Evolutionary conservation across 2,329 filamentous ascomycete species (phyloP).

Genomic region (Talaromyces sp.): DNA sequence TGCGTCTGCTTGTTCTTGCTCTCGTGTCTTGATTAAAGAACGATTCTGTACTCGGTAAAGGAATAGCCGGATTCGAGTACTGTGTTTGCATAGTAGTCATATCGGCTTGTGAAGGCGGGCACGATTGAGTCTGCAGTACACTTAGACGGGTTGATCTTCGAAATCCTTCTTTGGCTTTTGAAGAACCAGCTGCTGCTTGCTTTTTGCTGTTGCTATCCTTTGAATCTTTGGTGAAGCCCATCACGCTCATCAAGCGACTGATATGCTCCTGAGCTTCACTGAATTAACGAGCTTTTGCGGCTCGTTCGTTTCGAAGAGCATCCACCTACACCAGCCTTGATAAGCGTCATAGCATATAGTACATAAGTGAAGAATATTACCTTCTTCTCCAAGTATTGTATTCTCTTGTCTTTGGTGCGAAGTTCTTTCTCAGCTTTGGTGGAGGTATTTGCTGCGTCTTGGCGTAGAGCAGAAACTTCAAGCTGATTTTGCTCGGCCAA

Average conservation of each 20-base stretch:
- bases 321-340: constrained; percentile 24
- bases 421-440: constrained; percentile 24
- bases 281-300: constrained; percentile 35
- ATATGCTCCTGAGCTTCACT: constrained; percentile 38
- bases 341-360: neutral
- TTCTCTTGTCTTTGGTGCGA: constrained; percentile 28
- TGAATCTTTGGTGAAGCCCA: constrained; percentile 29
- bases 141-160: constrained; percentile 10
- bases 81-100: constrained; percentile 4
- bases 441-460: constrained; percentile 22
- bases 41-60: neutral
- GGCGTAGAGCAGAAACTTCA: constrained; percentile 24
- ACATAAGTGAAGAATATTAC: constrained; percentile 15
- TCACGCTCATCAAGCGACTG: constrained; percentile 34
- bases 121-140: constrained; percentile 7
- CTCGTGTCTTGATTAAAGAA: neutral
- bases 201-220: constrained; percentile 12
- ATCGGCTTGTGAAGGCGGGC: constrained; percentile 1
- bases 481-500: constrained; percentile 24
- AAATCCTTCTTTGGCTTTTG: constrained; percentile 15
- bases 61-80: neutral
- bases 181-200: neutral
- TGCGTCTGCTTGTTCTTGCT: neutral
- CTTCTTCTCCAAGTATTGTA: constrained; percentile 31
- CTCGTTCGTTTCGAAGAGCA: constrained; percentile 31